These are phyloP conservation scores for Phytophthora idaei DNA, from an alignment of 352 stramenopile species.

Conservation along the genomic window DNA sequence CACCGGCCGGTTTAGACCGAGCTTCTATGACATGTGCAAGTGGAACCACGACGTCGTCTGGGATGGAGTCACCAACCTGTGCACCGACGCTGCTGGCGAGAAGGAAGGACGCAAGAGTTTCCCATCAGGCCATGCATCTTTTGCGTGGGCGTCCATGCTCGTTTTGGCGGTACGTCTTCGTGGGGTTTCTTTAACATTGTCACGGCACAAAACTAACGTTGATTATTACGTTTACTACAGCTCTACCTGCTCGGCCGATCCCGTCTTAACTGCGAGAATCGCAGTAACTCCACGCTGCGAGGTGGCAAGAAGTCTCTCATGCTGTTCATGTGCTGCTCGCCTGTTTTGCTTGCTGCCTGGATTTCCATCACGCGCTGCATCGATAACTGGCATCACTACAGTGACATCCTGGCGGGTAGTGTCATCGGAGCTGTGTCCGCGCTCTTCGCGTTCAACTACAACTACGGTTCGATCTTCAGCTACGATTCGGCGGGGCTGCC, in stretches of 20 bases:
- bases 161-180: conserved; percentile 60
- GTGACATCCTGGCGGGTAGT: conserved; percentile 70
- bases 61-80: conserved; percentile 82
- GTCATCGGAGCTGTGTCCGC: conserved; percentile 56
- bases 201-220: neutral
- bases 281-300: conserved; percentile 52
- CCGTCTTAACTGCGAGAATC: conserved; percentile 65
- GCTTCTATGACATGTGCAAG: conserved; percentile 85
- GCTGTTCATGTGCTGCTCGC: conserved; percentile 71
- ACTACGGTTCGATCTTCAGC: conserved; percentile 74
- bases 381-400: conserved; percentile 90
- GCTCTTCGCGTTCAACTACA: conserved; percentile 62
- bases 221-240: conserved; percentile 16
- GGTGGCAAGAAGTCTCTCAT: conserved; percentile 65
- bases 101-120: conserved; percentile 83
- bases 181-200: neutral
- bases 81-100: conserved; percentile 57
- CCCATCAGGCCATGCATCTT: conserved; percentile 79
- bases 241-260: conserved; percentile 79
- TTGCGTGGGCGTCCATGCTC: conserved; percentile 76
- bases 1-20: conserved; percentile 78
- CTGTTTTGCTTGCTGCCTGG: conserved; percentile 68
- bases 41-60: conserved; percentile 73
- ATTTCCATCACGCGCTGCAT: conserved; percentile 75
- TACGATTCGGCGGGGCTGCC: conserved; percentile 63